Evolutionary conservation across 2,329 filamentous ascomycete genomes (phyloP).

Genomic region (Cladophialophora bantiana): DNA sequence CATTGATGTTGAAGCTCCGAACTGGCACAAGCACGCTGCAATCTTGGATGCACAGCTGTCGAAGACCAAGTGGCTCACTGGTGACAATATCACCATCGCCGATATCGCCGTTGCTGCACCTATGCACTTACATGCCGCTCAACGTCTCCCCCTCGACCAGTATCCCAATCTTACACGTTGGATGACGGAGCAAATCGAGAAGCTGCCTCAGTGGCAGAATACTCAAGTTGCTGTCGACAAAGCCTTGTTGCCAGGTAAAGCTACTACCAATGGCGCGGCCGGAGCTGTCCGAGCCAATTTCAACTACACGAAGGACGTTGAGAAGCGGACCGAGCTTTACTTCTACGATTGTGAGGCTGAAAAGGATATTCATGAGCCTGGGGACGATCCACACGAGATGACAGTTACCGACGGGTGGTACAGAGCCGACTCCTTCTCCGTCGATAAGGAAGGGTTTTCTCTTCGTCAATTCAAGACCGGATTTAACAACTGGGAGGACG

Average conservation of each 20-base stretch:
- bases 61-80: slow-evolving; percentile 49
- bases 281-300: slow-evolving; percentile 53
- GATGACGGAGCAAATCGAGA: slow-evolving; percentile 48
- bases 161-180: slow-evolving; percentile 49
- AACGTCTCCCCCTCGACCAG: slow-evolving; percentile 49
- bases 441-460: slow-evolving; percentile 57
- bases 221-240: slow-evolving; percentile 51
- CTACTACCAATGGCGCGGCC: slow-evolving; percentile 30
- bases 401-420: slow-evolving; percentile 53
- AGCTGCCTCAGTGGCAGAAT: slow-evolving; percentile 49
- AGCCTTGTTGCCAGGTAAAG: slow-evolving; percentile 45
- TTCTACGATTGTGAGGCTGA: slow-evolving; percentile 50
- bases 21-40: slow-evolving; percentile 48
- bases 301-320: slow-evolving; percentile 56
- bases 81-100: slow-evolving; percentile 50
- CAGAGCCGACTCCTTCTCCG: slow-evolving; percentile 51
- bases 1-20: slow-evolving; percentile 46
- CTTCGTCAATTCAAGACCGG: slow-evolving; percentile 50
- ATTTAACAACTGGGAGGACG: slow-evolving; percentile 50
- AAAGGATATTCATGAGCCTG: slow-evolving; percentile 51
- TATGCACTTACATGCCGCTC: slow-evolving; percentile 49
- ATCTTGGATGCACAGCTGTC: slow-evolving; percentile 49
- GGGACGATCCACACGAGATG: slow-evolving; percentile 49
- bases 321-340: slow-evolving; percentile 48
- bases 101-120: slow-evolving; percentile 52